Base-by-base conservation (phyloP, 2,329 filamentous ascomycete genomes). In the Talaromyces islandicus region DNA sequence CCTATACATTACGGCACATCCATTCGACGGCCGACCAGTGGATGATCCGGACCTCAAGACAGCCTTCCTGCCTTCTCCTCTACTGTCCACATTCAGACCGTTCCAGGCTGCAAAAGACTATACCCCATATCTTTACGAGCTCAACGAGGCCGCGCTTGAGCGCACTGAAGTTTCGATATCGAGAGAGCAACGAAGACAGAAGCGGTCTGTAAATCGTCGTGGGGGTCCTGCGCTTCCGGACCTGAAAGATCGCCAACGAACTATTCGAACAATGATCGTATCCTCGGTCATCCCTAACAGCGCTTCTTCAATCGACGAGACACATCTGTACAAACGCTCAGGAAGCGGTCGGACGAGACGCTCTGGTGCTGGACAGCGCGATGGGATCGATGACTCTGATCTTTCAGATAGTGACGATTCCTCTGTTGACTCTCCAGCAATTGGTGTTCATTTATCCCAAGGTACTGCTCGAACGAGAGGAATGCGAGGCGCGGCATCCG, bases 161-260 rank as follows among this genome's bases (percentile, higher is more conserved):
- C 85, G 89, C 63, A 93, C 92, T 58, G 94, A 99, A 73, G 85
- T 92, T 30, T 94, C 92, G 43, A 93, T 97, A 68, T 92, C 94
- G 61, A 86, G 94, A 65, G 94, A 99, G 72, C 92, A 97, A 74
- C 84, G 94, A 67, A 86, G 92, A 56, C 92, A 97, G 77, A 99
- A 99, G 78, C 86, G 94, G 54, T 96, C 94, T 7, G 90, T 96
- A 67, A 97, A 97, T 73, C 85, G 94, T 64, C 86, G 94, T 68
- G 94, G 94, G 64, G 94, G 94, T 0, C 94, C 94, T 6, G 89
- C 91, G 62, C 80, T 99, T 46, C 94, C 94, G n/a, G 94, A 99
- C 76, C 85, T 99, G 61, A 96, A 95, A 73, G 94, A 99, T 68
- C 85, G 92, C 58, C 93, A 94, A 76, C 86, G 93, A 56, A 97